phyloP scores from a whole-genome alignment of 2,329 filamentous ascomycete species.

The Fusarium virguliforme region DNA sequence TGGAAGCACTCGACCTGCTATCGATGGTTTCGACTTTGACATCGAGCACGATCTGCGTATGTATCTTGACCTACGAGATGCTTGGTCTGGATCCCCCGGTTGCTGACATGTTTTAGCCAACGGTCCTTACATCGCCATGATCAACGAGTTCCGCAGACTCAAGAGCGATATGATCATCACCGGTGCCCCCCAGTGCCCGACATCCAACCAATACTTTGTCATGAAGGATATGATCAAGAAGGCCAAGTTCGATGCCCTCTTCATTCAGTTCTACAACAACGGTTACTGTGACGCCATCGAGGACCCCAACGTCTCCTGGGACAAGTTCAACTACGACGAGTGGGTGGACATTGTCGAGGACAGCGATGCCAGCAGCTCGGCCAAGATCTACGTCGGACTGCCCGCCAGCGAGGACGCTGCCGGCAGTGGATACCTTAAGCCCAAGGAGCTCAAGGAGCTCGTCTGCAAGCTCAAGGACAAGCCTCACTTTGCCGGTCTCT shows the following conservation, averaged over 20 bases:
- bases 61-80: conserved; percentile 17
- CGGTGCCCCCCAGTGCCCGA: conserved; percentile 64
- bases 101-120: conserved; percentile 49
- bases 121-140: conserved; percentile 58
- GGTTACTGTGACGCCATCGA: conserved; percentile 56
- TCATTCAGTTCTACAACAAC: conserved; percentile 69
- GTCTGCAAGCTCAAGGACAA: conserved; percentile 59
- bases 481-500: conserved; percentile 63
- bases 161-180: conserved; percentile 58
- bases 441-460: conserved; percentile 55
- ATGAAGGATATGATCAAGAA: conserved; percentile 59
- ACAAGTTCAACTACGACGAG: conserved; percentile 61
- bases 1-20: conserved; percentile 43
- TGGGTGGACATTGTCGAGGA: conserved; percentile 58
- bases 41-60: conserved; percentile 57
- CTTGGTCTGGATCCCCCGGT: not conserved
- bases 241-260: conserved; percentile 61
- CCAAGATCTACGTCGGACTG: conserved; percentile 65
- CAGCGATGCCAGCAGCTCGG: conserved; percentile 57
- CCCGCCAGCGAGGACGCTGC: conserved; percentile 54
- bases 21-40: conserved; percentile 64
- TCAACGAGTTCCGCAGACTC: conserved; percentile 55
- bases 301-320: conserved; percentile 49
- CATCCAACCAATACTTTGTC: conserved; percentile 48
- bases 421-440: conserved; percentile 56